Conservation (phyloP, 2,329 filamentous ascomycete genomes). For the Aureobasidium sp. region DNA sequence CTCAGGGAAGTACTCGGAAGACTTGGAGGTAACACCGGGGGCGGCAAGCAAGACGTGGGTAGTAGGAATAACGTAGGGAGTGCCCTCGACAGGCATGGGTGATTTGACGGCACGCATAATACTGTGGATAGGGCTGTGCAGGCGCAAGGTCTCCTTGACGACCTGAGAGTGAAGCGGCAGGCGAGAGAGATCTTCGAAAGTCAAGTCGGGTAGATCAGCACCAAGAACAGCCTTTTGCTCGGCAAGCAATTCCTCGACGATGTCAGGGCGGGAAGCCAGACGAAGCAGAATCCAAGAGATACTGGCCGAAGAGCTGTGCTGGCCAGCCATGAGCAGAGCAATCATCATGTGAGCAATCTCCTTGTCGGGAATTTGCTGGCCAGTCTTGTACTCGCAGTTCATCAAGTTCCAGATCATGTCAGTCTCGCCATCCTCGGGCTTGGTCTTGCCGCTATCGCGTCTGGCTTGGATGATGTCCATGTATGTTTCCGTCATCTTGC, state of each 20-base stretch:
- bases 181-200: slow-evolving; percentile 69
- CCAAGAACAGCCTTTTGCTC: slow-evolving; percentile 74
- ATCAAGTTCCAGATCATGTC: slow-evolving; percentile 92
- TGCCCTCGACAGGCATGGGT: slow-evolving; percentile 76
- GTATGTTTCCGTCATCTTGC: slow-evolving; percentile 74
- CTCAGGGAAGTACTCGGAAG: slow-evolving; percentile 71
- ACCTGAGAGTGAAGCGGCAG: slow-evolving; percentile 77
- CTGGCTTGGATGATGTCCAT: slow-evolving; percentile 73
- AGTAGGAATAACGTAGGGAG: slow-evolving; percentile 73
- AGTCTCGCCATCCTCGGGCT: slow-evolving; percentile 37
- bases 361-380: slow-evolving; percentile 67
- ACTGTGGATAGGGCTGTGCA: slow-evolving; percentile 90
- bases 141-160: slow-evolving; percentile 83
- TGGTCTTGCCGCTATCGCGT: slow-evolving; percentile 41
- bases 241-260: slow-evolving; percentile 72
- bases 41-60: slow-evolving; percentile 77
- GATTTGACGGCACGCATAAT: slow-evolving; percentile 89
- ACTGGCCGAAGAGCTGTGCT: slow-evolving; percentile 81
- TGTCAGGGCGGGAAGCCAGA: slow-evolving; percentile 67
- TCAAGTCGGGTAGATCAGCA: slow-evolving; percentile 64
- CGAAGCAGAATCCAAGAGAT: slow-evolving; percentile 79
- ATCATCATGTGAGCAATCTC: slow-evolving; percentile 94
- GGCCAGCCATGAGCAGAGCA: slow-evolving; percentile 82
- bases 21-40: slow-evolving; percentile 70
- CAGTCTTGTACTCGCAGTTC: slow-evolving; percentile 79